Conservation (phyloP, 176 grass and related monocot species). For the Hyparrhenia diplandra region DNA sequence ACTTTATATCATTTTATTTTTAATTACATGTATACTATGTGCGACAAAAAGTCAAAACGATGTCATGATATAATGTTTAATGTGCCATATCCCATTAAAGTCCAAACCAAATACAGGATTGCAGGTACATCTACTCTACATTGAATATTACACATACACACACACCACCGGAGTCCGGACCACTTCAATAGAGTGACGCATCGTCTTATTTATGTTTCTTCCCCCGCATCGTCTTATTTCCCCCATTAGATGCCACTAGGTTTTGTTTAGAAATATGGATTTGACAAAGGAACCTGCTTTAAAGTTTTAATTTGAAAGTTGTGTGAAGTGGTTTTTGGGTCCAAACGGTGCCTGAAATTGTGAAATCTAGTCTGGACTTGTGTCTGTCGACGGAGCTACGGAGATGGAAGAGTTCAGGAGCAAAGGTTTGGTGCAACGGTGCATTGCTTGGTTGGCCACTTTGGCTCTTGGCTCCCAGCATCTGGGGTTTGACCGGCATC, state of each 20-base stretch:
- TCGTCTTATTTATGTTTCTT: not conserved
- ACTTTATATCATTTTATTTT: not conserved
- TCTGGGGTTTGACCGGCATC: not conserved
- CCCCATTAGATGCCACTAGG: not conserved
- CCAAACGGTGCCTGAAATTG: not conserved
- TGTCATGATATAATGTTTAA: not conserved
- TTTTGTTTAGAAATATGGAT: not conserved
- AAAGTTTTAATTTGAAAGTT: not conserved
- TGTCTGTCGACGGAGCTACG: not conserved
- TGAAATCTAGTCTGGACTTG: not conserved
- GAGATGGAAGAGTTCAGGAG: not conserved
- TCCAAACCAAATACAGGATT: not conserved
- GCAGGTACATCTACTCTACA: not conserved
- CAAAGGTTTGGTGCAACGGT: not conserved
- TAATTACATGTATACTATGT: no score
- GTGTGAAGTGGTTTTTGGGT: no score
- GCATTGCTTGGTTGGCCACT: not conserved
- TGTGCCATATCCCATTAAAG: not conserved
- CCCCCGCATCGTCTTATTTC: no score
- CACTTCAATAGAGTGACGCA: not conserved
- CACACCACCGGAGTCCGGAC: no score
- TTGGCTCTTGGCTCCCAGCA: not conserved
- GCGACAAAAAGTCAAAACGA: constrained; percentile 20
- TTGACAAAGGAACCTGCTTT: not conserved
- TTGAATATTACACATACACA: not conserved